A percentile compares a stretch with the other conserved stretches of the same genome.
Evolutionary conservation across 495 filamentous ascomycete species (phyloP).

Genomic region (Penicillium steckii): DNA sequence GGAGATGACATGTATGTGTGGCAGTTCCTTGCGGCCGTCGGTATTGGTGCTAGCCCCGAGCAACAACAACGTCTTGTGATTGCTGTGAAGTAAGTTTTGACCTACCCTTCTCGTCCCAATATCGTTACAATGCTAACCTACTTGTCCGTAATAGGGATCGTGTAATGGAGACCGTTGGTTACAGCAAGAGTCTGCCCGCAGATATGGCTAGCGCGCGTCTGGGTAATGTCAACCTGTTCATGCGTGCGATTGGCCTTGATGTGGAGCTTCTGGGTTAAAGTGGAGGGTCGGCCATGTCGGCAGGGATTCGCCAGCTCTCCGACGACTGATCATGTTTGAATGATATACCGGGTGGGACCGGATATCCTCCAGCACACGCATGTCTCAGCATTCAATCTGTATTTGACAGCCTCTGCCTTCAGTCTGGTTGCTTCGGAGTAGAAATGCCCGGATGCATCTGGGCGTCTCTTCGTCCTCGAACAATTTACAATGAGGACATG

Average conservation of each 20-base stretch:
- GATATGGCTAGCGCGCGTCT: slow-evolving; percentile 79
- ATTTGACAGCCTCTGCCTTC: not conserved
- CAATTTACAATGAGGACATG: slow-evolving; percentile 1
- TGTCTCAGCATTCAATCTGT: not conserved
- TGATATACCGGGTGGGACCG: not conserved
- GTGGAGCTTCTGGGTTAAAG: slow-evolving; percentile 82
- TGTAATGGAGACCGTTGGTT: slow-evolving; percentile 90
- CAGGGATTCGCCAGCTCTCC: not conserved
- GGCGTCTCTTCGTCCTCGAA: slow-evolving; percentile 1
- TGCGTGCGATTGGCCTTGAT: slow-evolving; percentile 96
- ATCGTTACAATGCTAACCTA: slow-evolving; percentile 16
- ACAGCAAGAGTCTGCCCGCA: slow-evolving; percentile 82
- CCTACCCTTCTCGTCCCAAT: not conserved
- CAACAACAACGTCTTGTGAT: slow-evolving; percentile 93
- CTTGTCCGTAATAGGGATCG: slow-evolving; percentile 62
- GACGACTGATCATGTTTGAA: not conserved
- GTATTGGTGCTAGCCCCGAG: slow-evolving; percentile 85
- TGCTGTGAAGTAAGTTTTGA: slow-evolving; percentile 74
- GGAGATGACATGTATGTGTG: slow-evolving; percentile 93
- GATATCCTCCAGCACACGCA: not conserved
- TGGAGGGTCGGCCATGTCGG: not conserved
- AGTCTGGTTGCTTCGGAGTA: not conserved
- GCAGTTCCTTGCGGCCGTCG: slow-evolving; percentile 94
- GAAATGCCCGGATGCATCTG: not conserved
- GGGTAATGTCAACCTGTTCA: slow-evolving; percentile 94